Evolutionary conservation across 495 filamentous ascomycete genomes (phyloP).

Genomic region (Trichoderma reesei): DNA sequence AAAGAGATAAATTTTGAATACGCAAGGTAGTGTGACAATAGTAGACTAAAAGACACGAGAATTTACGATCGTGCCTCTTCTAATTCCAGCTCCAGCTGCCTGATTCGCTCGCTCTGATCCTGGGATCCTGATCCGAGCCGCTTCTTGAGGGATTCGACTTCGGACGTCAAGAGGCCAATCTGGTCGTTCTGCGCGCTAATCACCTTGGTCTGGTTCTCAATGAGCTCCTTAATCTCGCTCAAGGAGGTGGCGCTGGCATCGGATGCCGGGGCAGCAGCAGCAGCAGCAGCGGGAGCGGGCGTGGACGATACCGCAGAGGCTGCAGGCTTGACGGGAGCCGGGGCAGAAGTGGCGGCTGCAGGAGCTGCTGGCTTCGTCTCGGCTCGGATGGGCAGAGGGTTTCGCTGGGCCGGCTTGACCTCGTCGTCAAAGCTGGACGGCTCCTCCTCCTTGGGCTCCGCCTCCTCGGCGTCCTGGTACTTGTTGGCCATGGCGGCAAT

Average conservation of each 20-base stretch:
- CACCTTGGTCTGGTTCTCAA: conserved; percentile 52
- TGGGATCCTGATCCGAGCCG: conserved; percentile 41
- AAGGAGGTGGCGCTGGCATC: conserved; percentile 22
- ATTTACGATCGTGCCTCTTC: conserved; percentile 40
- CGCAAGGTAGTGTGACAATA: background rate
- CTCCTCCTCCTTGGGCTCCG: conserved; percentile 47
- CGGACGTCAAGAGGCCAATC: conserved; percentile 52
- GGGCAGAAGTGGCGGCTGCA: conserved; percentile 21
- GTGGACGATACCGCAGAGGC: conserved; percentile 7
- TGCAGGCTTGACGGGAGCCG: conserved; percentile 16
- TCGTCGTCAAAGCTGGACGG: conserved; percentile 77
- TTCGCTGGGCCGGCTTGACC: conserved; percentile 43
- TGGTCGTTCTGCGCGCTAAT: conserved; percentile 48
- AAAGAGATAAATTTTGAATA: background rate
- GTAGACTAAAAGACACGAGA: background rate
- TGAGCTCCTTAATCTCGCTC: conserved; percentile 52
- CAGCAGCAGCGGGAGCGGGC: conserved; percentile 13
- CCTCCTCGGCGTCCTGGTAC: conserved; percentile 66
- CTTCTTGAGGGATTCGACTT: conserved; percentile 64
- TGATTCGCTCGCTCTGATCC: conserved; percentile 59
- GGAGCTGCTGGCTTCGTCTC: conserved; percentile 18
- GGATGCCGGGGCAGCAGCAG: conserved; percentile 12
- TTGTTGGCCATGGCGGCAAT: conserved; percentile 77
- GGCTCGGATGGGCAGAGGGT: conserved; percentile 22
- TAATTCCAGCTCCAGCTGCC: conserved; percentile 58